Percentiles rank a stretch among this genome's conserved stretches.
Conservation (phyloP, 495 filamentous ascomycete genomes). For the Podospora didyma region DNA sequence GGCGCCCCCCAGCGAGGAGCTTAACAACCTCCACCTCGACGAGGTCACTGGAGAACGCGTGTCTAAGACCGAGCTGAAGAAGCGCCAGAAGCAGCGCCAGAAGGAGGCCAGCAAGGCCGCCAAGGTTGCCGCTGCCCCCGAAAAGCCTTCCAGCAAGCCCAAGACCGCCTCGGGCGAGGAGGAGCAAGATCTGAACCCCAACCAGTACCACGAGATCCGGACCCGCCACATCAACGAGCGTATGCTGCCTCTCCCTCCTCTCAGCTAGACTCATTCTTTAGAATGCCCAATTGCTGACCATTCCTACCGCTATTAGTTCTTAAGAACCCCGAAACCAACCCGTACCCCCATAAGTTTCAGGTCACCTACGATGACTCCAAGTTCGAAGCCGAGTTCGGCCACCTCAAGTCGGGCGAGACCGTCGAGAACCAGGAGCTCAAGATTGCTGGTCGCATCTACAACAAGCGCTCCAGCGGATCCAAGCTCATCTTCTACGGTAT, state of each 20-base stretch:
- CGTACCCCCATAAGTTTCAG: slow-evolving; percentile 97
- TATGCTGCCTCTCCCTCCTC: no score
- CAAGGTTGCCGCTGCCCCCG: slow-evolving; percentile 73
- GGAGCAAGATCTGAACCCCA: slow-evolving; percentile 70
- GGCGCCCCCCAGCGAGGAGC: slow-evolving; percentile 48
- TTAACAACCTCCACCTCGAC: slow-evolving; percentile 75
- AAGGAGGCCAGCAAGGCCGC: slow-evolving; percentile 83
- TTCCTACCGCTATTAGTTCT: slow-evolving; percentile 41
- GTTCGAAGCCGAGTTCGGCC: slow-evolving; percentile 68
- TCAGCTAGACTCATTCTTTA: background rate
- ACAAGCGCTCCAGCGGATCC: slow-evolving; percentile 73
- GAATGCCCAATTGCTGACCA: slow-evolving; percentile 6
- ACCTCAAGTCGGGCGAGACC: slow-evolving; percentile 81
- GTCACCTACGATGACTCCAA: slow-evolving; percentile 73
- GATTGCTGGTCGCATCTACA: slow-evolving; percentile 83
- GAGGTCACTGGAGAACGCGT: slow-evolving; percentile 79
- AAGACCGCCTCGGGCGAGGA: slow-evolving; percentile 45
- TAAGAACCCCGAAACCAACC: slow-evolving; percentile 74
- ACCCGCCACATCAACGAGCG: slow-evolving; percentile 76
- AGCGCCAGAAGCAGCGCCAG: slow-evolving; percentile 86
- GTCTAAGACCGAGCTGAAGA: slow-evolving; percentile 92
- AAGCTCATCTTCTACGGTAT: slow-evolving; percentile 83
- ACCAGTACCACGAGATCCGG: slow-evolving; percentile 94
- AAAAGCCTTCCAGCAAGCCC: slow-evolving; percentile 64
- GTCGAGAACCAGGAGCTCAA: slow-evolving; percentile 66